Percentiles rank a stretch among this genome's conserved stretches.
phyloP scores from a whole-genome alignment of 805 yeast genomes.

The Pichia rugopelliculosa region DNA sequence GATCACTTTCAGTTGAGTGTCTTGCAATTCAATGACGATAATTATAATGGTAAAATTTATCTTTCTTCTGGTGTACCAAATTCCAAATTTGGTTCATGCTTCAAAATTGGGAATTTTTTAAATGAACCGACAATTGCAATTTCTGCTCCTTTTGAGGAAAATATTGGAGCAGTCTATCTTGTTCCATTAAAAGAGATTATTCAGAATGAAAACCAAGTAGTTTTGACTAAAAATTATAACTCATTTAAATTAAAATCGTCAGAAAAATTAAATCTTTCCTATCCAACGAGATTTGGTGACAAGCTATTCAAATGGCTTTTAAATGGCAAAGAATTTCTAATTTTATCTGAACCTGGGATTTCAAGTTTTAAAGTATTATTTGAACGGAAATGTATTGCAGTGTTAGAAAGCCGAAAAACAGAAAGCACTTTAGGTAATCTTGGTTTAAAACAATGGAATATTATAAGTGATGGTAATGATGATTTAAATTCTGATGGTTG shows the following conservation, averaged over 20 bases:
- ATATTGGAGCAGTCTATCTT: conserved; percentile 37
- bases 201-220: neutral
- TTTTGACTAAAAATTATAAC: neutral
- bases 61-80: conserved; percentile 18
- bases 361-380: conserved; percentile 35
- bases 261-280: conserved; percentile 1
- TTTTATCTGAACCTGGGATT: conserved; percentile 46
- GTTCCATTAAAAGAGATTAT: conserved; percentile 32
- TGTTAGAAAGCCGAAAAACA: conserved; percentile 20
- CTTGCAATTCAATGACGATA: neutral
- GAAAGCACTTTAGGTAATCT: conserved; percentile 27
- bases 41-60: conserved; percentile 2
- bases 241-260: neutral
- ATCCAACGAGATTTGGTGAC: conserved; percentile 37
- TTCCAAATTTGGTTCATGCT: conserved; percentile 41
- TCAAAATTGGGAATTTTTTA: conserved; percentile 37
- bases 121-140: conserved; percentile 37
- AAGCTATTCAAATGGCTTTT: conserved; percentile 27
- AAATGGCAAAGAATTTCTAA: conserved; percentile 30
- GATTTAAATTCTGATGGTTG: conserved; percentile 33
- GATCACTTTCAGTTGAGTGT: neutral
- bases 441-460: conserved; percentile 41
- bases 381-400: conserved; percentile 12
- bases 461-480: conserved; percentile 20
- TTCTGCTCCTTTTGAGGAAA: conserved; percentile 43